These are phyloP conservation scores for Calonectria hawksworthii DNA, from an alignment of 2,329 filamentous ascomycete genomes.

Conservation along the genomic window DNA sequence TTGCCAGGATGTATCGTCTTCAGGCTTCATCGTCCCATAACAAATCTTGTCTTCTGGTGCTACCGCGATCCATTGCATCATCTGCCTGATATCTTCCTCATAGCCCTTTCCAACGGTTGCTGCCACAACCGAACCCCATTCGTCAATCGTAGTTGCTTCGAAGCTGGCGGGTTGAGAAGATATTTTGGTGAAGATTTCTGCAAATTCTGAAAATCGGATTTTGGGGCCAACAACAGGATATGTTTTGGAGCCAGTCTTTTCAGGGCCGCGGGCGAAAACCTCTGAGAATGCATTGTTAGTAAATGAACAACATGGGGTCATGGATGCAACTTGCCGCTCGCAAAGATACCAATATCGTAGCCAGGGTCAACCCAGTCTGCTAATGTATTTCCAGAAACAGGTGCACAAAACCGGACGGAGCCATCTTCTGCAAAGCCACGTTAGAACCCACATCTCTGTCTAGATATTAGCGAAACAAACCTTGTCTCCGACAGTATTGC, in stretches of 20 bases:
- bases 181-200: slow-evolving; percentile 20
- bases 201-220: slow-evolving; percentile 23
- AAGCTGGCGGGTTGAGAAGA: slow-evolving; percentile 22
- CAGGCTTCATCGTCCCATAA: neutral
- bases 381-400: slow-evolving; percentile 11
- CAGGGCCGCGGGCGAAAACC: slow-evolving; percentile 20
- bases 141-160: slow-evolving; percentile 17
- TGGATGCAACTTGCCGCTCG: slow-evolving; percentile 17
- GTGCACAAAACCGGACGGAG: slow-evolving; percentile 29
- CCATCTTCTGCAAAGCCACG: slow-evolving; percentile 21
- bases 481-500: slow-evolving; percentile 24
- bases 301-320: neutral
- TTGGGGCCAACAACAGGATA: slow-evolving; percentile 32
- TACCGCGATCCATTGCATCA: slow-evolving; percentile 37
- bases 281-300: slow-evolving; percentile 17
- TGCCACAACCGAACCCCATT: slow-evolving; percentile 19
- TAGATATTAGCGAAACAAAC: neutral
- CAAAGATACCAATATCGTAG: slow-evolving; percentile 29
- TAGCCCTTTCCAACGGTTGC: slow-evolving; percentile 28
- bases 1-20: slow-evolving; percentile 18
- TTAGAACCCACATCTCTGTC: neutral
- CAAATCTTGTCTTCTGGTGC: slow-evolving; percentile 28
- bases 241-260: slow-evolving; percentile 30
- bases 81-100: slow-evolving; percentile 32
- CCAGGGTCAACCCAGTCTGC: slow-evolving; percentile 32